Evolutionary conservation across 371 early-diverging fungal genomes (phyloP), one percentile per base, ranked within the genome.

Genomic region (Mucor saturninus): DNA sequence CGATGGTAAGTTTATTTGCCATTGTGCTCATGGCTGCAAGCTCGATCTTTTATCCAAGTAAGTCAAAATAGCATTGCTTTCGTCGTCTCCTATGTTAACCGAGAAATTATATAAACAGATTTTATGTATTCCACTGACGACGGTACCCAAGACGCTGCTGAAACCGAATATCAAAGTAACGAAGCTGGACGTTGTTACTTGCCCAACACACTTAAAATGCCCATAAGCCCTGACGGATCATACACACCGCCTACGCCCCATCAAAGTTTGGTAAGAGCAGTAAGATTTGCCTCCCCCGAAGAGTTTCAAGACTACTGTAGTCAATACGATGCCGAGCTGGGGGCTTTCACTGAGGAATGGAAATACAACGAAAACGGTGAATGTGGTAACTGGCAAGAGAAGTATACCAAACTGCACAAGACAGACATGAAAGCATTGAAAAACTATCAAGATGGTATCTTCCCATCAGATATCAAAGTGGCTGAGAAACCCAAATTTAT

Each of bases 351-450:
- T 0, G 75, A 73, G 15, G 61, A 56, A 11, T 69, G 69, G 59
- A 46, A 52, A 9, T 68, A 67, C n/a, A 71, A 75, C 31, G 45
- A 61, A 29, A 51, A 73, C 32, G 71, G 73, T 7, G 72, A 72
- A 49, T 82, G 83, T 51, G 83, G 83, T n/a, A 65, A 65, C n/a
- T 82, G 83, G 83, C 80, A 79, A 50, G 52, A 68, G 11, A 45
- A 67, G 8, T 82, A 77, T 46, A 67, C 56, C 1, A 42, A 57
- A n/a, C 50, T 77, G 26, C 83, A 82, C 32, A 61, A 73, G 28
- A 69, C 61, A 8, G 62, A 76, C 14, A 63, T 79, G 46, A 59
- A 67, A n/a, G 61, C 75, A 28, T 38, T 79, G 5, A 57, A 73
- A 15, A 59, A 69, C 11, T 62, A 77, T 54, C 70, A 75, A 56